These are phyloP conservation scores for Tetradesmus obliquus DNA, from an alignment of 139 green algal genomes.

Conservation along the genomic window DNA sequence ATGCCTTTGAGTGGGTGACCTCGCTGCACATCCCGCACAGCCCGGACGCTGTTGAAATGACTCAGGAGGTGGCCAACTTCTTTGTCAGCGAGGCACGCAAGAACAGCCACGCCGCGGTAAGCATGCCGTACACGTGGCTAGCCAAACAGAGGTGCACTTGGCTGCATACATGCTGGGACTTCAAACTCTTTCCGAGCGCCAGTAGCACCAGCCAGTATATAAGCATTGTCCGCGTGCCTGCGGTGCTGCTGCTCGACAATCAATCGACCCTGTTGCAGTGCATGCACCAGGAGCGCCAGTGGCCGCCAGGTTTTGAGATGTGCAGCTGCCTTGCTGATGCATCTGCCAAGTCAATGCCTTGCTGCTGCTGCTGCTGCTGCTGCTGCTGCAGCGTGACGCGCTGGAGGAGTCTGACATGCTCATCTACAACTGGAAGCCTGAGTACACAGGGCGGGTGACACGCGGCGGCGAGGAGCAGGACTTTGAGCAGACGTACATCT, in stretches of 20 bases:
- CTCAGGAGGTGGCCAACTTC: conserved; percentile 80
- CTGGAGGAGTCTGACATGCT: conserved; percentile 76
- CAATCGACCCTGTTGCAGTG: too few relatives aligned
- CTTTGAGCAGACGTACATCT: conserved; percentile 85
- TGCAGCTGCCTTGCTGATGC: too few relatives aligned
- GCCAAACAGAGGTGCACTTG: too few relatives aligned
- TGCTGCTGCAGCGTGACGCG: conserved; percentile 35
- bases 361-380: background rate
- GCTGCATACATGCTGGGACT: too few relatives aligned
- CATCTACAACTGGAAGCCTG: conserved; percentile 82
- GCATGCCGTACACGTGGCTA: background rate
- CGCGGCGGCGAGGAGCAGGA: conserved; percentile 67
- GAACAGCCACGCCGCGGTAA: conserved; percentile 69
- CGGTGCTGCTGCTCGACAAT: too few relatives aligned
- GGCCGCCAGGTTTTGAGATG: too few relatives aligned
- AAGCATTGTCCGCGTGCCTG: too few relatives aligned
- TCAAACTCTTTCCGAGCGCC: too few relatives aligned
- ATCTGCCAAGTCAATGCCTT: background rate
- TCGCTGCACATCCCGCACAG: conserved; percentile 81
- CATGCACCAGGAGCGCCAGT: too few relatives aligned
- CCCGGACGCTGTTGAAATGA: conserved; percentile 64
- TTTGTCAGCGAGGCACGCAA: conserved; percentile 76
- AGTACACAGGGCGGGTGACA: conserved; percentile 71
- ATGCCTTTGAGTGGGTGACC: conserved; percentile 82
- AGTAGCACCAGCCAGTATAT: background rate